Percentiles rank a stretch among this genome's conserved stretches.
phyloP scores from a whole-genome alignment of 2,329 filamentous ascomycete species.

The Fusarium guadeloupense region DNA sequence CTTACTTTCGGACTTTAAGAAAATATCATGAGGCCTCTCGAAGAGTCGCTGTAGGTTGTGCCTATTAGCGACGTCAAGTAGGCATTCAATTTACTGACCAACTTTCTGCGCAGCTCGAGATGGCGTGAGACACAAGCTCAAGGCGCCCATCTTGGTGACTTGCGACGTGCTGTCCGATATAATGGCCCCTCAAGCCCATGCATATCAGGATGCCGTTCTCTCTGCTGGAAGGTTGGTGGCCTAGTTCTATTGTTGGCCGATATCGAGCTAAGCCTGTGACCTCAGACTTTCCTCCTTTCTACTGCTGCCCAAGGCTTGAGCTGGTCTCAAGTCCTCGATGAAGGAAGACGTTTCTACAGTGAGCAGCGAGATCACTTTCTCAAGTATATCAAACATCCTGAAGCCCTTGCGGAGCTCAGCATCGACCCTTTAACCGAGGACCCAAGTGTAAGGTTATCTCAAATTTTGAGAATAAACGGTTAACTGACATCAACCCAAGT shows the following conservation, averaged over 20 bases:
- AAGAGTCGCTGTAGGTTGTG: conserved; percentile 51
- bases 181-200: conserved; percentile 70
- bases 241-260: not conserved
- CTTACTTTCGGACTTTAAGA: not conserved
- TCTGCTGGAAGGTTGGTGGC: conserved; percentile 85
- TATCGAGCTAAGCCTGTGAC: conserved; percentile 19
- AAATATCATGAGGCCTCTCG: conserved; percentile 49
- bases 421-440: conserved; percentile 90
- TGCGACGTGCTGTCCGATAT: conserved; percentile 71
- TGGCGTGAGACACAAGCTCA: conserved; percentile 72
- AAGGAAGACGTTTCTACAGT: conserved; percentile 78
- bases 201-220: conserved; percentile 78
- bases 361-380: conserved; percentile 78
- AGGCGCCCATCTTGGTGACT: conserved; percentile 65
- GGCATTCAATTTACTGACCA: conserved; percentile 37
- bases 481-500: conserved; percentile 60
- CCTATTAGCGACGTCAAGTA: conserved; percentile 3
- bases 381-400: conserved; percentile 83
- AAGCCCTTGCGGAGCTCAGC: conserved; percentile 75
- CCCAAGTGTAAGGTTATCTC: conserved; percentile 55
- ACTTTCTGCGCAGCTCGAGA: conserved; percentile 61
- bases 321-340: conserved; percentile 74
- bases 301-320: conserved; percentile 68
- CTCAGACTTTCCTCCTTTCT: conserved; percentile 82
- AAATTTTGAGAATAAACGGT: not conserved